Conservation (phyloP, 139 green algal genomes). For the Choricystis sp. region DNA sequence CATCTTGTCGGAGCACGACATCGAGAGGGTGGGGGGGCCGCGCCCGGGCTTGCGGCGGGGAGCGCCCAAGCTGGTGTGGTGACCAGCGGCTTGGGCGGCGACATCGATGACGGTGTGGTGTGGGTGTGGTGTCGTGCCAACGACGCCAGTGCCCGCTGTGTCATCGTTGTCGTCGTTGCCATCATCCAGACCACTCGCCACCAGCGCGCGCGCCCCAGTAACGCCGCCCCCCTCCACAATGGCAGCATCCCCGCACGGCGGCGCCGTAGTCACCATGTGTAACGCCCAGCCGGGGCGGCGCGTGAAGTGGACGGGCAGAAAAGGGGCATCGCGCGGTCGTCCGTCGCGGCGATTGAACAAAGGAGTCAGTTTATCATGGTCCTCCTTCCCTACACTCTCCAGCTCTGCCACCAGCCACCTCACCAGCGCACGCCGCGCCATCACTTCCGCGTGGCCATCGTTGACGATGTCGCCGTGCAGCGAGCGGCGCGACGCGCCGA, state of each 20-base stretch:
- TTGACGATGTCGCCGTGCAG: neutral
- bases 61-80: too few species aligned
- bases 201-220: neutral
- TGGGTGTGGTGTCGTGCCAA: too few species aligned
- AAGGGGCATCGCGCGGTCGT: too few species aligned
- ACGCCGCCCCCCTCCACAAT: neutral
- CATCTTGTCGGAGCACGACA: conserved; percentile 95
- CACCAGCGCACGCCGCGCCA: neutral
- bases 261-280: neutral
- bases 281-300: too few species aligned
- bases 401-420: neutral
- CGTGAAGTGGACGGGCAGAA: too few species aligned
- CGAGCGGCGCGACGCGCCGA: neutral
- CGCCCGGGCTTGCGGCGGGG: conserved; percentile 76
- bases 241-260: neutral
- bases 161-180: too few species aligned
- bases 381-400: too few species aligned
- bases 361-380: too few species aligned
- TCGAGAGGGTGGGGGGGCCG: conserved; percentile 66
- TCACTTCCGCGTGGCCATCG: neutral
- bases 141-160: too few species aligned
- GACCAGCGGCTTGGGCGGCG: conserved; percentile 25
- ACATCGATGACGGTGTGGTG: too few species aligned
- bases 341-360: too few species aligned
- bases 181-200: too few species aligned